phyloP scores from a whole-genome alignment of 2,329 filamentous ascomycete species.

The Fusarium verrucosum region DNA sequence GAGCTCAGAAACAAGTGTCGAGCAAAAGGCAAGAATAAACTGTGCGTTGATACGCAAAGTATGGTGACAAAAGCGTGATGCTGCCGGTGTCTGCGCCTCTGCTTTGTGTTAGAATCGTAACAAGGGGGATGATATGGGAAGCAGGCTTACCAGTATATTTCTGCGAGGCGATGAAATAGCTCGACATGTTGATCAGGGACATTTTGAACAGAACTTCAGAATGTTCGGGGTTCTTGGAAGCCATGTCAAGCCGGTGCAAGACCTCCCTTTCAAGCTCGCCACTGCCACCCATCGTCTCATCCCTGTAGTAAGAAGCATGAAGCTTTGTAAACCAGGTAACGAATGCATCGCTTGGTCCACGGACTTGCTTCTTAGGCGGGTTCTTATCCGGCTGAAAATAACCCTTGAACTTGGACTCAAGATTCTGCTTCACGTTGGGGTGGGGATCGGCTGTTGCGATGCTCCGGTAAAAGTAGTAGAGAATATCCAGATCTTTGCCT shows the following conservation, averaged over 20 bases:
- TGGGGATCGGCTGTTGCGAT: slow-evolving; percentile 79
- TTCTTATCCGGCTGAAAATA: slow-evolving; percentile 53
- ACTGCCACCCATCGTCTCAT: slow-evolving; percentile 76
- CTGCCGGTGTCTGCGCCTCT: slow-evolving; percentile 59
- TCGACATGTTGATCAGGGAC: slow-evolving; percentile 84
- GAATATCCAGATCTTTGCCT: slow-evolving; percentile 80
- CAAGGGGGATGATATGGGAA: not conserved
- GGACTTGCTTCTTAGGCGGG: slow-evolving; percentile 43
- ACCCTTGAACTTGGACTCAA: slow-evolving; percentile 78
- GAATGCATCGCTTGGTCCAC: slow-evolving; percentile 67
- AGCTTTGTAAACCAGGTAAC: slow-evolving; percentile 85
- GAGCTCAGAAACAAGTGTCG: slow-evolving; percentile 75
- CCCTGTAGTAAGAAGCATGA: slow-evolving; percentile 85
- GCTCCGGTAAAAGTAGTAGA: slow-evolving; percentile 90
- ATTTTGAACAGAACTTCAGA: slow-evolving; percentile 78
- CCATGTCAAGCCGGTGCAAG: slow-evolving; percentile 76
- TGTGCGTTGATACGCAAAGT: slow-evolving; percentile 81
- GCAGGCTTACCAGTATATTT: slow-evolving; percentile 48
- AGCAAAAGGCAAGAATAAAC: slow-evolving; percentile 77
- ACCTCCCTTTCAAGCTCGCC: slow-evolving; percentile 88
- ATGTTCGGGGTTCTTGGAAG: slow-evolving; percentile 74
- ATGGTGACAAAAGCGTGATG: slow-evolving; percentile 66
- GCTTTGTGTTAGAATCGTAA: slow-evolving; percentile 18
- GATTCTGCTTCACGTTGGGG: slow-evolving; percentile 76
- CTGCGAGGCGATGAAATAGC: slow-evolving; percentile 72